phyloP scores from a whole-genome alignment of 1,284 basidiomycete genomes.

The Rhodotorula sp. region DNA sequence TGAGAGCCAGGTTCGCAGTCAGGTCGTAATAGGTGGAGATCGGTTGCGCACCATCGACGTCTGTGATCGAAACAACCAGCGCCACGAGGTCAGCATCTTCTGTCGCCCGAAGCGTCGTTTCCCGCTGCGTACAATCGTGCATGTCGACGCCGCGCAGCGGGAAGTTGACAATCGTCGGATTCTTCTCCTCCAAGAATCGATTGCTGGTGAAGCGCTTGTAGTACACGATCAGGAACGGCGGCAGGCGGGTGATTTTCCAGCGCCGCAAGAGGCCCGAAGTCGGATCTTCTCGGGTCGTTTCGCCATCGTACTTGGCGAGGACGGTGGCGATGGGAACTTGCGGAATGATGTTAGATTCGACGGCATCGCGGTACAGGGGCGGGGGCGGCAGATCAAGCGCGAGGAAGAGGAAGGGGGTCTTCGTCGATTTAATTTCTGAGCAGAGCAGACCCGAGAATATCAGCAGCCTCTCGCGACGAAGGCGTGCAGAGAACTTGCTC shows the following conservation, averaged over 20 bases:
- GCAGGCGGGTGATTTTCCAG: slow-evolving; percentile 82
- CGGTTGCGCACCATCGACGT: slow-evolving; percentile 67
- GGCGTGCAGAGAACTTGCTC: slow-evolving; percentile 29
- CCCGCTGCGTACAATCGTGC: slow-evolving; percentile 67
- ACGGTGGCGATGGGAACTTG: slow-evolving; percentile 90
- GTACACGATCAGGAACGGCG: slow-evolving; percentile 89
- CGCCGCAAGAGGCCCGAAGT: slow-evolving; percentile 78
- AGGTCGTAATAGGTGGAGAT: slow-evolving; percentile 82
- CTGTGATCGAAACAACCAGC: slow-evolving; percentile 51
- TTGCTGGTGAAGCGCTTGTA: slow-evolving; percentile 99
- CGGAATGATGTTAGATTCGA: slow-evolving; percentile 97
- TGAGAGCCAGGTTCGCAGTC: slow-evolving; percentile 86
- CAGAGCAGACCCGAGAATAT: background rate
- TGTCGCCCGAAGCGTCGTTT: background rate
- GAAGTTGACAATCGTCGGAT: slow-evolving; percentile 97
- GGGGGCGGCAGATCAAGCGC: slow-evolving; percentile 93
- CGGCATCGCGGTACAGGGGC: slow-evolving; percentile 89
- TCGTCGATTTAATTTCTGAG: slow-evolving; percentile 76
- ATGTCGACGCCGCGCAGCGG: slow-evolving; percentile 89
- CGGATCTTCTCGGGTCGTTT: slow-evolving; percentile 65
- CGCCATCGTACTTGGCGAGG: slow-evolving; percentile 93
- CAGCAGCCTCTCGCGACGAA: no score
- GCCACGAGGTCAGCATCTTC: background rate
- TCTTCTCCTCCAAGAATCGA: slow-evolving; percentile 95
- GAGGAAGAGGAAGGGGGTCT: slow-evolving; percentile 90